Percentiles rank a stretch among this genome's conserved stretches.
Conservation (phyloP, 148 eudicot genomes). For the Vaccinium darrowii region DNA sequence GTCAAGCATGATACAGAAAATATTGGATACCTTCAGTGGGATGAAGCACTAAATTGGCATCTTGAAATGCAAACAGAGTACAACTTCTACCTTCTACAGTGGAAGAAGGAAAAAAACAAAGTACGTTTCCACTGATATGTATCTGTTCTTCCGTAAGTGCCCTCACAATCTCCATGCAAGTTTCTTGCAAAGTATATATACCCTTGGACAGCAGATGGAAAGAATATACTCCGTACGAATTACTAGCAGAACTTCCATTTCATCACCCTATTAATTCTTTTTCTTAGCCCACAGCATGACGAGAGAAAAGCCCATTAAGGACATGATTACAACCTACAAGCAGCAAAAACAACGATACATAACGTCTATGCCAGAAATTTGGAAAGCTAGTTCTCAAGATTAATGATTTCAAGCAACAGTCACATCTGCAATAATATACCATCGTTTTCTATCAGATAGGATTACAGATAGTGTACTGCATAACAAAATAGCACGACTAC, state of each 20-base stretch:
- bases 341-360: not conserved
- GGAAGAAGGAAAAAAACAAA: too few relatives aligned
- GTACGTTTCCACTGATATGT: not conserved
- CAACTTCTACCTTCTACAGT: too few relatives aligned
- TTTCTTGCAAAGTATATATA: not conserved
- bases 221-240: not conserved
- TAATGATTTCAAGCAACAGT: not conserved
- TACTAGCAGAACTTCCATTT: not conserved
- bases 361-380: not conserved
- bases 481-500: not conserved
- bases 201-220: not conserved
- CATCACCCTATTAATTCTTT: conserved; percentile 21
- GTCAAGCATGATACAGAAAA: not conserved
- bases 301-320: conserved; percentile 88
- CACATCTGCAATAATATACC: not conserved
- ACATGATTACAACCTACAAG: conserved; percentile 84
- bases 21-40: too few relatives aligned
- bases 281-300: conserved; percentile 81
- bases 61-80: too few relatives aligned
- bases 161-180: conserved; percentile 2
- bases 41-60: too few relatives aligned
- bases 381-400: not conserved
- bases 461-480: not conserved
- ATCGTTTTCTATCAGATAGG: not conserved
- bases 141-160: not conserved